phyloP scores from a whole-genome alignment of 805 yeast genomes.

The Sugiyamaella qingdaonensis region DNA sequence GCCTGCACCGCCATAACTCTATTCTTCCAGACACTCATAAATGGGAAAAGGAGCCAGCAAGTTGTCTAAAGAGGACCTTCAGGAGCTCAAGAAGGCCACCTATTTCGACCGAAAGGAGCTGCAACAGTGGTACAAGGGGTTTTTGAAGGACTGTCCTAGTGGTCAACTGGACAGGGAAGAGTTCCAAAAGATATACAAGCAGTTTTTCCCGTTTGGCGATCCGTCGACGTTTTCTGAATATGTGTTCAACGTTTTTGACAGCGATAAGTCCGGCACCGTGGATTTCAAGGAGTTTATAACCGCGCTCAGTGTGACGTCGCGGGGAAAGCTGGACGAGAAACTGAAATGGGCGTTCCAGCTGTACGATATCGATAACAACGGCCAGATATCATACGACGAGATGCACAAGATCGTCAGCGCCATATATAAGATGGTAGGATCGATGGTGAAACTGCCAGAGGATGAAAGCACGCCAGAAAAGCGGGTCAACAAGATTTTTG shows the following conservation, averaged over 20 bases:
- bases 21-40: background rate
- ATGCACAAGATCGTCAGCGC: conserved; percentile 75
- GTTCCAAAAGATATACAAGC: conserved; percentile 87
- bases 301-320: conserved; percentile 78
- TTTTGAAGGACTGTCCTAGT: conserved; percentile 85
- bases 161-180: conserved; percentile 86
- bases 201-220: conserved; percentile 97
- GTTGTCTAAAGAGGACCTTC: conserved; percentile 82
- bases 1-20: conserved; percentile 2
- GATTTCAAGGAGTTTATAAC: conserved; percentile 91
- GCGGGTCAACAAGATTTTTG: conserved; percentile 78
- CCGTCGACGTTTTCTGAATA: conserved; percentile 87
- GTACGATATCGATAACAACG: conserved; percentile 79
- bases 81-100: conserved; percentile 76
- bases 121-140: conserved; percentile 98
- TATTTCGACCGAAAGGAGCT: conserved; percentile 89
- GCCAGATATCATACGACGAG: conserved; percentile 70
- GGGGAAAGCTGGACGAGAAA: conserved; percentile 83
- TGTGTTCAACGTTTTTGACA: conserved; percentile 85
- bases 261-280: conserved; percentile 70
- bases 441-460: conserved; percentile 81
- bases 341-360: conserved; percentile 84
- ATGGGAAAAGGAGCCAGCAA: conserved; percentile 98
- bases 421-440: conserved; percentile 91
- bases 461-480: conserved; percentile 91